A percentile compares a stretch with the other conserved stretches of the same genome.
Evolutionary conservation across 352 stramenopile genomes (phyloP).

Genomic region (Phytopythium kandeliae): DNA sequence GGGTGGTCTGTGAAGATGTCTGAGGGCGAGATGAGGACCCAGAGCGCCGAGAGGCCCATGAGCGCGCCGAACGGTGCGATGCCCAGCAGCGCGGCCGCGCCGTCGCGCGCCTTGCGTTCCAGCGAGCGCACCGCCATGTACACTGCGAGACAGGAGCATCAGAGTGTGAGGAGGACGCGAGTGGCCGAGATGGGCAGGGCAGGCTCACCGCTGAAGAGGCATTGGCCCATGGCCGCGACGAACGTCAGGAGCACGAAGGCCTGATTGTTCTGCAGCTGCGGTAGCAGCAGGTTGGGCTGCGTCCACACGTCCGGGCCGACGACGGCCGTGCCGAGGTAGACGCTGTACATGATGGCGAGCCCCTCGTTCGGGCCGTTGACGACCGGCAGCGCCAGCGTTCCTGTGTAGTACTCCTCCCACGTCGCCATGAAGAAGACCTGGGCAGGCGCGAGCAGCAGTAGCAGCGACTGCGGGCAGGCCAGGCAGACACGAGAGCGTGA

Average conservation of each 20-base stretch:
- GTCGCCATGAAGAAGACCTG: constrained; percentile 96
- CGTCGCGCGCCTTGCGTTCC: constrained; percentile 50
- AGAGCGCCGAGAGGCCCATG: constrained; percentile 62
- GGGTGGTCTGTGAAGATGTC: constrained; percentile 81
- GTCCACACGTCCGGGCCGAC: constrained; percentile 61
- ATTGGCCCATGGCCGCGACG: constrained; percentile 54
- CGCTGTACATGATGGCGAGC: constrained; percentile 86
- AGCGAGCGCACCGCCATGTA: constrained; percentile 64
- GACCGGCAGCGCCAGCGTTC: constrained; percentile 91
- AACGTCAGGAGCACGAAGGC: constrained; percentile 76
- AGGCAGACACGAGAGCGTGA: no score
- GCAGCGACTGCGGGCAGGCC: constrained; percentile 60
- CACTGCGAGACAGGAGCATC: no score
- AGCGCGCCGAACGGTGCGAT: constrained; percentile 64
- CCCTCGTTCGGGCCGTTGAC: constrained; percentile 97
- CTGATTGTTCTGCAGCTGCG: constrained; percentile 74
- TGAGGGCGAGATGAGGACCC: constrained; percentile 72
- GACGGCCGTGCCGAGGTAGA: constrained; percentile 67
- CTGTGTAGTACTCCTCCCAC: constrained; percentile 98
- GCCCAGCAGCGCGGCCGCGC: constrained; percentile 51
- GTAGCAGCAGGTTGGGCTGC: constrained; percentile 48
- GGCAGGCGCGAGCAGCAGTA: constrained; percentile 55
- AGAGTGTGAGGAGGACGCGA: no score
- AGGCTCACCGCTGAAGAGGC: constrained; percentile 59
- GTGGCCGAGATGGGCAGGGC: no score